Percentiles rank a stretch among this genome's conserved stretches.
These are phyloP conservation scores for Hypoxylon fuscum DNA, from an alignment of 495 filamentous ascomycete species.

Conservation along the genomic window DNA sequence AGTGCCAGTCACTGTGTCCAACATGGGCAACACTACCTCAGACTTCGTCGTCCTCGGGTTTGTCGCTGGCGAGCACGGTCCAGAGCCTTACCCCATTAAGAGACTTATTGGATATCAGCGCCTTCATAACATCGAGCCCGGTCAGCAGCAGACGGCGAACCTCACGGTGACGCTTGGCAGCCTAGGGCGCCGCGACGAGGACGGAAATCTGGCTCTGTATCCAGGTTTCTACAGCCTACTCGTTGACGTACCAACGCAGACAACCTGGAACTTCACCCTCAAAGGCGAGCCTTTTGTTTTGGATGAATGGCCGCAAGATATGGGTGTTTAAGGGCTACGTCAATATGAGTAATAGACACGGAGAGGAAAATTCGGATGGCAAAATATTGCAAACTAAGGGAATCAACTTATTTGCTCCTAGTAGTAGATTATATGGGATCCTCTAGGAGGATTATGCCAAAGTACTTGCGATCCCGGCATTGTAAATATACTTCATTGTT, in stretches of 20 bases:
- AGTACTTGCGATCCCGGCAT: too few species aligned
- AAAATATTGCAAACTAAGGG: too few species aligned
- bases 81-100: slow-evolving; percentile 68
- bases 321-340: slow-evolving; percentile 10
- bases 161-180: slow-evolving; percentile 64
- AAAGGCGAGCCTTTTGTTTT: slow-evolving; percentile 52
- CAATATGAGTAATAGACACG: too few species aligned
- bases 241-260: slow-evolving; percentile 55
- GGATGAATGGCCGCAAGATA: slow-evolving; percentile 56
- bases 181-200: slow-evolving; percentile 63
- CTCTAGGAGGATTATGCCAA: too few species aligned
- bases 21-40: slow-evolving; percentile 60
- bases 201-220: slow-evolving; percentile 67
- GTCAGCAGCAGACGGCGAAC: slow-evolving; percentile 47
- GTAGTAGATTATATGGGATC: too few species aligned
- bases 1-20: slow-evolving; percentile 49
- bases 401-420: too few species aligned
- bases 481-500: too few species aligned
- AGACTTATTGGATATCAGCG: slow-evolving; percentile 67
- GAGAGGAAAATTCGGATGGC: too few species aligned
- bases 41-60: slow-evolving; percentile 69
- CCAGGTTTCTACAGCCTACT: slow-evolving; percentile 68
- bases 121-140: slow-evolving; percentile 54
- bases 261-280: slow-evolving; percentile 50
- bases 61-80: slow-evolving; percentile 62